phyloP scores from a whole-genome alignment of 23 red algal genomes.

The Agarophyton chilense region DNA sequence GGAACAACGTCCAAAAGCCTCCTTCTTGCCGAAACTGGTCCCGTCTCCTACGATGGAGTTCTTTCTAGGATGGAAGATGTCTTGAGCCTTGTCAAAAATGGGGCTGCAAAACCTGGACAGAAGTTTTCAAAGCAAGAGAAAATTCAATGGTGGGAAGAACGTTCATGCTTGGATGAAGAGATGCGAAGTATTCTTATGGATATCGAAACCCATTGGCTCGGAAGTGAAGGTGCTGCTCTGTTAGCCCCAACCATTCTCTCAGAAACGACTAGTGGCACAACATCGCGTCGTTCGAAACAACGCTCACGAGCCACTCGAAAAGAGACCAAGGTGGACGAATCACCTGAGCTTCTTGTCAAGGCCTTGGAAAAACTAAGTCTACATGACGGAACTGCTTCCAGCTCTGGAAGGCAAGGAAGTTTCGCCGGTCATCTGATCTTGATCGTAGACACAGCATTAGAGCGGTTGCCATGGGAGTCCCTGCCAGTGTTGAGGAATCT shows the following conservation, averaged over 20 bases:
- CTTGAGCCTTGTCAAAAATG: constrained; percentile 13
- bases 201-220: constrained; percentile 58
- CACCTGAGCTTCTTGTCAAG: neutral
- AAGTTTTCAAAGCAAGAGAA: constrained; percentile 52
- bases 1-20: neutral
- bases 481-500: constrained; percentile 36
- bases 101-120: constrained; percentile 31
- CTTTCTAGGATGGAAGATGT: constrained; percentile 34
- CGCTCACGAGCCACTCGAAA: neutral
- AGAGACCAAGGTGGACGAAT: neutral
- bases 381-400: neutral
- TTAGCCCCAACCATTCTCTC: constrained; percentile 4
- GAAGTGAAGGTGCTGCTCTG: neutral
- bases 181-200: constrained; percentile 31
- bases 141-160: constrained; percentile 55
- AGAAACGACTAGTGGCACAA: neutral
- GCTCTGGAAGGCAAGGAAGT: too few relatives aligned
- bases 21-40: neutral
- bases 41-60: constrained; percentile 31
- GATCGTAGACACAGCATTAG: constrained; percentile 49
- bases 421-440: constrained; percentile 34
- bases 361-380: neutral
- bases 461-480: constrained; percentile 75
- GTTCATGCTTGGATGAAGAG: constrained; percentile 35
- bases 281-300: neutral